Conservation (phyloP, 2,329 filamentous ascomycete genomes). For the Calonectria pseudoturangicola region DNA sequence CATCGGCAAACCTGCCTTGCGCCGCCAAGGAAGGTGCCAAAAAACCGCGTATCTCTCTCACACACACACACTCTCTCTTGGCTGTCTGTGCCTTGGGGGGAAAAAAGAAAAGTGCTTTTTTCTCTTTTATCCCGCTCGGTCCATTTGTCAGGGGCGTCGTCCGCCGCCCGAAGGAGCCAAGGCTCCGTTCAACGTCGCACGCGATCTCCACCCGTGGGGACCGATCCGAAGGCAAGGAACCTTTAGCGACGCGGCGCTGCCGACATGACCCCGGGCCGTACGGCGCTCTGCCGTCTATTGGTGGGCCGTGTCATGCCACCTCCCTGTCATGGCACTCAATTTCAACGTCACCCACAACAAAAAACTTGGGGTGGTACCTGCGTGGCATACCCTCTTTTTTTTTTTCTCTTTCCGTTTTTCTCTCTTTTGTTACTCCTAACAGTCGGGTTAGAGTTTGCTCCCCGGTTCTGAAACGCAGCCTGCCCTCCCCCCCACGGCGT, state of each 20-base stretch:
- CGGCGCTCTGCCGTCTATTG: conserved; percentile 22
- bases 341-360: conserved; percentile 24
- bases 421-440: not conserved
- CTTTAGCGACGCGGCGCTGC: conserved; percentile 19
- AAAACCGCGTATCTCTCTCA: not conserved
- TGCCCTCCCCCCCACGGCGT: not conserved
- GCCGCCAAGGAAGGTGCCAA: no score
- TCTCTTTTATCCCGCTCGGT: conserved; percentile 31
- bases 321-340: conserved; percentile 31
- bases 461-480: not conserved
- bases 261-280: conserved; percentile 21
- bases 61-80: no score
- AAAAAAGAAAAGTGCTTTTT: not conserved
- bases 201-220: conserved; percentile 27
- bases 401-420: not conserved
- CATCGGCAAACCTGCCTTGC: not conserved
- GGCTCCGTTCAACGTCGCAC: conserved; percentile 28
- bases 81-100: no score
- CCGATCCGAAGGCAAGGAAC: conserved; percentile 27
- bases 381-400: not conserved
- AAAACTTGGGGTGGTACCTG: conserved; percentile 18
- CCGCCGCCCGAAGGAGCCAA: conserved; percentile 16
- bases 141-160: conserved; percentile 24
- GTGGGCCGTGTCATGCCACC: conserved; percentile 33
- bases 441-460: conserved; percentile 1